Base-by-base conservation (phyloP, 257 asterid genomes). In the Voacanga thouarsii region DNA sequence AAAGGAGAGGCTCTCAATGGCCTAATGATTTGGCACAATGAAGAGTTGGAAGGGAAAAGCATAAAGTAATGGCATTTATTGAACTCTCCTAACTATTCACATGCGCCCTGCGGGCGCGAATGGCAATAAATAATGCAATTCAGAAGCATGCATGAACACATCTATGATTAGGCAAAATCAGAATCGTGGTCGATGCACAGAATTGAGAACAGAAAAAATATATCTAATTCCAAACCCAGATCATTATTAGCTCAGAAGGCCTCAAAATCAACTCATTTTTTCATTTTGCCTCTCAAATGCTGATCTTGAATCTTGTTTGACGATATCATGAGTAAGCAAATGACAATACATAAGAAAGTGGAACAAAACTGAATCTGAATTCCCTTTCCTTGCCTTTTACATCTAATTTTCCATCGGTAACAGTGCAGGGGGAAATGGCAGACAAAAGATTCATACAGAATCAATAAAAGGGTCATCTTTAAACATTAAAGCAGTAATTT, bases 221-320 rank as follows among this genome's bases (percentile, higher is more conserved):
- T 71, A 74, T 37, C 30, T 18, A 61, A 61, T 70, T 57, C 59
- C 68, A 71, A 21, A 61, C 26, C 63, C 56, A 30, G 43, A 71
- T 60, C 49, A 21, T 12, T 30, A 47, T 44, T 28, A 60, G 49
- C 49, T 39, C 41, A 6, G 2, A 19, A 43, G 26, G 7, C 11
- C 33, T n/a, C 23, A 44, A 44, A 63, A 63, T 49, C 50, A 33
- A 33, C 37, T 37, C 21, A 53, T 37, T 8, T 1, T 37, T 37
- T 39, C 28, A 18, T 18, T 67, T 39, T 67, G 4, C 26, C 30
- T 19, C 9, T 37, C 26, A 39, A 67, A 67, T 74, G 28, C 53
- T 15, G 33, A 2, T 12, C 61, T 24, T 47, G 61, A 74, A 14
- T 74, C 70, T 41, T 6, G 16, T 41, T 23, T 6, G 14, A 57